phyloP scores from a whole-genome alignment of 805 yeast genomes.

The Yamadazyma paraphyllophila region DNA sequence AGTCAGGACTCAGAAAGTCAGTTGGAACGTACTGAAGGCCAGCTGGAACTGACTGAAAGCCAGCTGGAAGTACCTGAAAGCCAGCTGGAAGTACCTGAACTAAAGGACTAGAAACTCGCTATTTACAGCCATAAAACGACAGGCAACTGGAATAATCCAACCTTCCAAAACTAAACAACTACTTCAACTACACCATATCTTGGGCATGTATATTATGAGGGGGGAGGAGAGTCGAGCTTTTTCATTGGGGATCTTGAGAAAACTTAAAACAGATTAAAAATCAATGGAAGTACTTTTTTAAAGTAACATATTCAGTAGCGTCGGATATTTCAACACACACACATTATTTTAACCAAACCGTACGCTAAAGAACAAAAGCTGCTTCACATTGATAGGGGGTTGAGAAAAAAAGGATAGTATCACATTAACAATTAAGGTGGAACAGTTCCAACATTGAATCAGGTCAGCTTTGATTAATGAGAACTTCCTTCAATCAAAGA shows the following conservation, averaged over 20 bases:
- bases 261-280: slow-evolving; percentile 3
- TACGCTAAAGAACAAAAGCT: background rate
- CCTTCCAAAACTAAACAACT: too few species aligned
- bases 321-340: slow-evolving; percentile 11
- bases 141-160: too few species aligned
- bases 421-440: background rate
- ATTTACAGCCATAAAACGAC: too few species aligned
- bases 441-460: background rate
- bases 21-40: too few species aligned
- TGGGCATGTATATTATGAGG: slow-evolving; percentile 11
- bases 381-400: background rate
- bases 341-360: slow-evolving; percentile 5
- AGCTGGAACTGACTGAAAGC: too few species aligned
- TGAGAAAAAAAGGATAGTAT: background rate
- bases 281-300: background rate
- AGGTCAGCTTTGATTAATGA: background rate
- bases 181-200: too few species aligned
- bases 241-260: slow-evolving; percentile 11
- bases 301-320: background rate
- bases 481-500: slow-evolving; percentile 3
- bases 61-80: too few species aligned
- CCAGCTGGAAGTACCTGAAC: too few species aligned
- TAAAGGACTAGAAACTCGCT: too few species aligned
- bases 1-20: too few species aligned
- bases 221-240: slow-evolving; percentile 13